Evolutionary conservation across 331 rosid genomes (phyloP).

Genomic region (Dryas integrifolia): DNA sequence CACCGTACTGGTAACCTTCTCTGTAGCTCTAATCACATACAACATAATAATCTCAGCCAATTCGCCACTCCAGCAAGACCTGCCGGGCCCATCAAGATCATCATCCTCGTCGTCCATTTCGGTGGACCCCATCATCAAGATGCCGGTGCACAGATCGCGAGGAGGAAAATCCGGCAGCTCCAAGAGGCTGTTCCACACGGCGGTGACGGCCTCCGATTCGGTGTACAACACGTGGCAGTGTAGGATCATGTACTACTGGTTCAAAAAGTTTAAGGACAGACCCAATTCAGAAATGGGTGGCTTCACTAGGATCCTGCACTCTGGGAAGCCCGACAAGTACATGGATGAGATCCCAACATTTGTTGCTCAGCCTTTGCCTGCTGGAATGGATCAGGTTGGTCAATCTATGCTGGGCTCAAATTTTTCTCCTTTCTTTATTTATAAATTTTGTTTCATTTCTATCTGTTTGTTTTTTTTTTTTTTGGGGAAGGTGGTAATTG

Average conservation of each 20-base stretch:
- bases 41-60: constrained; percentile 84
- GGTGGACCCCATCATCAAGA: constrained; percentile 80
- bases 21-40: constrained; percentile 88
- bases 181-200: constrained; percentile 80
- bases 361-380: constrained; percentile 91
- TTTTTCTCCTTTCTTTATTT: not conserved
- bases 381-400: constrained; percentile 87
- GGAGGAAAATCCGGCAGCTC: constrained; percentile 22
- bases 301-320: constrained; percentile 83
- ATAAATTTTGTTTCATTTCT: constrained; percentile 4
- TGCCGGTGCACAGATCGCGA: constrained; percentile 60
- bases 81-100: constrained; percentile 73
- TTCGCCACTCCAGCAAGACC: constrained; percentile 77
- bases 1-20: constrained; percentile 61
- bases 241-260: constrained; percentile 91
- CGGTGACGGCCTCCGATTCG: constrained; percentile 89
- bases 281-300: constrained; percentile 90
- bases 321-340: constrained; percentile 71
- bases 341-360: constrained; percentile 98
- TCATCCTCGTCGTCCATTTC: constrained; percentile 35
- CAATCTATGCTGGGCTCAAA: too few relatives aligned
- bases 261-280: constrained; percentile 53
- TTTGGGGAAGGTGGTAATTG: not conserved
- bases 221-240: constrained; percentile 98
- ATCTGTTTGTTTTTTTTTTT: not conserved